Evolutionary conservation across 768 basidiomycete species (phyloP).

Genomic region (Lactarius tabidus): DNA sequence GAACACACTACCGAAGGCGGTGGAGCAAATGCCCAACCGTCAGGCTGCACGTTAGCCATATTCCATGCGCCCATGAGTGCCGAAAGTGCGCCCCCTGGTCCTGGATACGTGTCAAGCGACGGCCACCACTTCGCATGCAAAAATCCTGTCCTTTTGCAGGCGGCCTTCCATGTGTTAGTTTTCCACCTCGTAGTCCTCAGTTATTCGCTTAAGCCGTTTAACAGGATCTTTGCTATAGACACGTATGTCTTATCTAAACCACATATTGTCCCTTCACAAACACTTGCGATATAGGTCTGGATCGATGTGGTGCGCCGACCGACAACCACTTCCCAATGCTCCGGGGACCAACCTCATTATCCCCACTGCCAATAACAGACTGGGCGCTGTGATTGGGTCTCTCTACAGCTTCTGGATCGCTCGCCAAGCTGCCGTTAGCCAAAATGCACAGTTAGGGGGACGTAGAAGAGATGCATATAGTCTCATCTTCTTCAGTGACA

Average conservation of each 20-base stretch:
- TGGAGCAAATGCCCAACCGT: constrained; percentile 41
- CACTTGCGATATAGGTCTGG: constrained; percentile 38
- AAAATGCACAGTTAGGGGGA: constrained; percentile 42
- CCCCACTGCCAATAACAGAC: constrained; percentile 40
- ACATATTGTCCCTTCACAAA: background rate
- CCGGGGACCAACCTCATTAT: constrained; percentile 39
- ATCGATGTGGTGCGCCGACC: constrained; percentile 44
- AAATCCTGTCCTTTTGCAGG: constrained; percentile 49
- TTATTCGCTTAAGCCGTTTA: background rate
- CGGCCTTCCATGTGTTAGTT: constrained; percentile 57
- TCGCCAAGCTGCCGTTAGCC: constrained; percentile 38
- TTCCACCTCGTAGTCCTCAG: background rate
- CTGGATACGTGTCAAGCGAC: constrained; percentile 50
- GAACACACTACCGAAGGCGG: constrained; percentile 38
- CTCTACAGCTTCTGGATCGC: constrained; percentile 54
- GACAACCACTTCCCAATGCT: constrained; percentile 42
- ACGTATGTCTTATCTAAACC: constrained; percentile 29
- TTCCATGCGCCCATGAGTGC: constrained; percentile 43
- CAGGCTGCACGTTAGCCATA: constrained; percentile 49
- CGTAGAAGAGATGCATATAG: constrained; percentile 51
- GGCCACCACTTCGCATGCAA: constrained; percentile 52
- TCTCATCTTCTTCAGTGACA: constrained; percentile 43
- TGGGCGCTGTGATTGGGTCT: constrained; percentile 55
- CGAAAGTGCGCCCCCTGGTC: constrained; percentile 28
- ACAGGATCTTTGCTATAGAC: constrained; percentile 51